Conservation (phyloP, 2,329 filamentous ascomycete species). For the Trichoderma sp. region DNA sequence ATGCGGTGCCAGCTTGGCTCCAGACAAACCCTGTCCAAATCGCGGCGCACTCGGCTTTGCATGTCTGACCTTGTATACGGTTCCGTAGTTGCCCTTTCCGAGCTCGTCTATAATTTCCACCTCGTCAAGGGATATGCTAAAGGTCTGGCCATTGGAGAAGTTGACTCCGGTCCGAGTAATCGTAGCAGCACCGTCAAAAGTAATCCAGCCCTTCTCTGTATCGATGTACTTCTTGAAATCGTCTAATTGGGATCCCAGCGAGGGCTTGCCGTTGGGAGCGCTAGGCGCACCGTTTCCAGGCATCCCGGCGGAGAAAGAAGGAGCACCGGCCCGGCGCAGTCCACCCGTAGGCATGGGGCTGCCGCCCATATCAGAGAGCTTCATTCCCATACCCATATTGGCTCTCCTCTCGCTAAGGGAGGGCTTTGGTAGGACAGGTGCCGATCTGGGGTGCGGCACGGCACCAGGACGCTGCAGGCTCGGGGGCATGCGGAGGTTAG, state of each 20-base stretch:
- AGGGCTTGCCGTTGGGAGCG: slow-evolving; percentile 29
- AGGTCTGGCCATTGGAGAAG: slow-evolving; percentile 85
- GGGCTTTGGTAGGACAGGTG: slow-evolving; percentile 52
- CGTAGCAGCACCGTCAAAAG: slow-evolving; percentile 88
- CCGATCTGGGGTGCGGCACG: slow-evolving; percentile 54
- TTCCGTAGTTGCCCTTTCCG: slow-evolving; percentile 97
- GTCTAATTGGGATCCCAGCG: slow-evolving; percentile 53
- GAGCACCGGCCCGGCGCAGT: slow-evolving; percentile 39
- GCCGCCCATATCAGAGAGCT: slow-evolving; percentile 54
- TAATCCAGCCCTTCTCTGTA: slow-evolving; percentile 85
- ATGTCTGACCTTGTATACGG: slow-evolving; percentile 94
- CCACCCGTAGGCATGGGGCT: slow-evolving; percentile 29
- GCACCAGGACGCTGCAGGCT: slow-evolving; percentile 48
- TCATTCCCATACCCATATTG: slow-evolving; percentile 52
- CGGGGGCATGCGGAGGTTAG: slow-evolving; percentile 46
- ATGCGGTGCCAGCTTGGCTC: slow-evolving; percentile 44
- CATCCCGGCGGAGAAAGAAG: slow-evolving; percentile 47
- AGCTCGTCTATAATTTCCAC: slow-evolving; percentile 91
- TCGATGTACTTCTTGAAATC: slow-evolving; percentile 81
- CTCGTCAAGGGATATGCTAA: slow-evolving; percentile 93
- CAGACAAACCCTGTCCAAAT: slow-evolving; percentile 59
- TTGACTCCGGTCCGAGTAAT: slow-evolving; percentile 89
- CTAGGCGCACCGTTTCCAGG: slow-evolving; percentile 26
- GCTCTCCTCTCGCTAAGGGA: slow-evolving; percentile 68
- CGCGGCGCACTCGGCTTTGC: slow-evolving; percentile 62